These are phyloP conservation scores for Pythium chondricola DNA, from an alignment of 352 stramenopile genomes.

Conservation along the genomic window DNA sequence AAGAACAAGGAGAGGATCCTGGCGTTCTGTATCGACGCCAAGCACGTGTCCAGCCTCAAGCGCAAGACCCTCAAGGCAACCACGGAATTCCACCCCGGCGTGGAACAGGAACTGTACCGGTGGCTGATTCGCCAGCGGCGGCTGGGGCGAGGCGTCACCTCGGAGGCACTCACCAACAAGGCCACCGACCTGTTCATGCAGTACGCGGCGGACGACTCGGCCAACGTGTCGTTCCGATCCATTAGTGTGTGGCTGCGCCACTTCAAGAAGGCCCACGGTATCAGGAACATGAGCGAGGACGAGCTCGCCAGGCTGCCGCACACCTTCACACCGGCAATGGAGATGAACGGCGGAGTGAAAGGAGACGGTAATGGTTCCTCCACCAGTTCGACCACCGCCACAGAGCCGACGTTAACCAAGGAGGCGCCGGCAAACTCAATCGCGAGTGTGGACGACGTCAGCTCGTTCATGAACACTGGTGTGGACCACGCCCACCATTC, in stretches of 20 bases:
- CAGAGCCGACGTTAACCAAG: background rate
- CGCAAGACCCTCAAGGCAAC: constrained; percentile 70
- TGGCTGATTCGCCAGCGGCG: constrained; percentile 72
- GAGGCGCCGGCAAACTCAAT: background rate
- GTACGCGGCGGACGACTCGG: constrained; percentile 34
- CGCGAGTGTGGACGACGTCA: constrained; percentile 24
- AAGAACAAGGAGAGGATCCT: constrained; percentile 79
- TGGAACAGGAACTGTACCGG: constrained; percentile 79
- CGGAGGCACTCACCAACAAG: constrained; percentile 44
- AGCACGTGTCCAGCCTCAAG: constrained; percentile 60
- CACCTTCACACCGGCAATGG: constrained; percentile 58
- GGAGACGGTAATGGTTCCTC: constrained; percentile 2
- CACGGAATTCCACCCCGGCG: constrained; percentile 63
- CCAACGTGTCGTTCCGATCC: constrained; percentile 31
- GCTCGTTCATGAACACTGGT: constrained; percentile 28
- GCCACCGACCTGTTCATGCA: constrained; percentile 66
- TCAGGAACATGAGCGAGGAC: constrained; percentile 43
- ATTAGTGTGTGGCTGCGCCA: constrained; percentile 56
- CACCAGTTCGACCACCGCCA: background rate
- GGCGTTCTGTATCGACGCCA: constrained; percentile 67
- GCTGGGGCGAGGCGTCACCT: constrained; percentile 36
- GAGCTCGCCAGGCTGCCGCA: constrained; percentile 47
- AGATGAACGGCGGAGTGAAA: constrained; percentile 22
- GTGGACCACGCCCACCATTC: constrained; percentile 6
- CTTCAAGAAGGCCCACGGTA: constrained; percentile 59